Evolutionary conservation across 2,329 filamentous ascomycete genomes (phyloP).

Genomic region (Colletotrichum truncatum): DNA sequence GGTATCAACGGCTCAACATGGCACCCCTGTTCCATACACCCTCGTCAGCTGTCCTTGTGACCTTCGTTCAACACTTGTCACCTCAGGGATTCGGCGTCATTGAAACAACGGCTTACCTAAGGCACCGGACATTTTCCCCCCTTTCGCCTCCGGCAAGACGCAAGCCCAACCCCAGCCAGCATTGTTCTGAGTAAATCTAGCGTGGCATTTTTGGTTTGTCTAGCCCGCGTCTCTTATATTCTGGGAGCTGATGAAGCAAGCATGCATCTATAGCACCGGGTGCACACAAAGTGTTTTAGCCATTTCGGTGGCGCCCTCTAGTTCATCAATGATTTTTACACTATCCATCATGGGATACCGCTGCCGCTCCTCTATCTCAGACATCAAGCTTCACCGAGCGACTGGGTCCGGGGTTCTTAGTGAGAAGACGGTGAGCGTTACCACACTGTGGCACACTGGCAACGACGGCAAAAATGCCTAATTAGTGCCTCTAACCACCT

Average conservation of each 20-base stretch:
- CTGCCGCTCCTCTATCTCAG: slow-evolving; percentile 18
- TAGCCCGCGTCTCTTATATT: background rate
- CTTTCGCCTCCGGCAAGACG: slow-evolving; percentile 3
- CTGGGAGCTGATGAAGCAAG: slow-evolving; percentile 4
- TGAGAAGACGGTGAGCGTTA: slow-evolving; percentile 21
- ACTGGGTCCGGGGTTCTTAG: slow-evolving; percentile 13
- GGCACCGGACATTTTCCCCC: slow-evolving; percentile 10
- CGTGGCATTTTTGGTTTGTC: background rate
- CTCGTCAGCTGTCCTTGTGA: slow-evolving; percentile 26
- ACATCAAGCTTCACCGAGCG: slow-evolving; percentile 8
- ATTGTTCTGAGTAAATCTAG: background rate
- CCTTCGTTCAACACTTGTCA: slow-evolving; percentile 20
- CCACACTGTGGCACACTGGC: background rate
- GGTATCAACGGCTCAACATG: slow-evolving; percentile 27
- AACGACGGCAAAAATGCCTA: background rate
- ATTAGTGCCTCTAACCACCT: background rate
- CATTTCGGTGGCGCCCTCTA: background rate
- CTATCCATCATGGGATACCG: slow-evolving; percentile 7
- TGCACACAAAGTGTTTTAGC: slow-evolving; percentile 6
- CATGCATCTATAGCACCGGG: slow-evolving; percentile 11
- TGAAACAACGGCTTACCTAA: slow-evolving; percentile 14
- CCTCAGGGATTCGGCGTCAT: slow-evolving; percentile 14
- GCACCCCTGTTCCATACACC: slow-evolving; percentile 15
- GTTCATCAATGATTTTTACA: background rate
- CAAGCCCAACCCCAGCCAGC: background rate